A percentile compares a stretch with the other conserved stretches of the same genome.
Evolutionary conservation across 2,329 filamentous ascomycete species (phyloP).

Genomic region (Thelonectria discophora): DNA sequence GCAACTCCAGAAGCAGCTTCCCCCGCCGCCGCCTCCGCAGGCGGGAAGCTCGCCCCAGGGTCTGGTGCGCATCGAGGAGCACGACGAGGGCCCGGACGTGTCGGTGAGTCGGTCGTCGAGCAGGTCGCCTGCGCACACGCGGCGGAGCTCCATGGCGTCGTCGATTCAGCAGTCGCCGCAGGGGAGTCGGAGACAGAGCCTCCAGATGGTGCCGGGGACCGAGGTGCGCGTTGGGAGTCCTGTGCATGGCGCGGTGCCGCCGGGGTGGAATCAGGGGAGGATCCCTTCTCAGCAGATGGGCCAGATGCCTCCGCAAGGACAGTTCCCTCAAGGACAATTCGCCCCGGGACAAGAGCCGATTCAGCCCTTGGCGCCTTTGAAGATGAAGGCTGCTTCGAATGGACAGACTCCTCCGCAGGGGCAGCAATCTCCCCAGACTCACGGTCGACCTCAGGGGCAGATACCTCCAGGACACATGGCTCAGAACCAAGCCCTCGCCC

Average conservation of each 20-base stretch:
- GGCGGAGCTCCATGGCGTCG: conserved; percentile 31
- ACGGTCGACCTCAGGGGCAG: neutral
- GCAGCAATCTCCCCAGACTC: too few relatives aligned
- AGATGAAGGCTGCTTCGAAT: conserved; percentile 34
- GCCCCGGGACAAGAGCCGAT: conserved; percentile 19
- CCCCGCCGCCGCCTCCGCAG: neutral
- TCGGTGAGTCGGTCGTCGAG: conserved; percentile 34
- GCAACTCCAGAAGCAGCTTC: neutral
- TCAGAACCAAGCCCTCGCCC: neutral
- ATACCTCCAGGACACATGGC: neutral
- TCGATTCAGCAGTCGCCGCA: conserved; percentile 33
- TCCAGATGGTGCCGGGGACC: conserved; percentile 21
- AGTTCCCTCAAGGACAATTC: conserved; percentile 15
- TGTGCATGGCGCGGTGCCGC: neutral
- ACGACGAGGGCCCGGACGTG: conserved; percentile 32
- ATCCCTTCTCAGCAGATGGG: conserved; percentile 3
- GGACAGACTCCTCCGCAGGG: neutral
- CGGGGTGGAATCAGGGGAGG: conserved; percentile 1
- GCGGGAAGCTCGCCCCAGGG: conserved; percentile 14
- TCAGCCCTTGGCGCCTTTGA: conserved; percentile 19
- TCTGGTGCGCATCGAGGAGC: conserved; percentile 41
- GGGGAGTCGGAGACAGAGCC: conserved; percentile 35
- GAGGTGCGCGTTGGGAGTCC: conserved; percentile 21
- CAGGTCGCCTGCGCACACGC: conserved; percentile 21
- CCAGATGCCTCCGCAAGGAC: conserved; percentile 19